Conservation (phyloP, 2,329 filamentous ascomycete genomes). For the Lecanicillium sp. region DNA sequence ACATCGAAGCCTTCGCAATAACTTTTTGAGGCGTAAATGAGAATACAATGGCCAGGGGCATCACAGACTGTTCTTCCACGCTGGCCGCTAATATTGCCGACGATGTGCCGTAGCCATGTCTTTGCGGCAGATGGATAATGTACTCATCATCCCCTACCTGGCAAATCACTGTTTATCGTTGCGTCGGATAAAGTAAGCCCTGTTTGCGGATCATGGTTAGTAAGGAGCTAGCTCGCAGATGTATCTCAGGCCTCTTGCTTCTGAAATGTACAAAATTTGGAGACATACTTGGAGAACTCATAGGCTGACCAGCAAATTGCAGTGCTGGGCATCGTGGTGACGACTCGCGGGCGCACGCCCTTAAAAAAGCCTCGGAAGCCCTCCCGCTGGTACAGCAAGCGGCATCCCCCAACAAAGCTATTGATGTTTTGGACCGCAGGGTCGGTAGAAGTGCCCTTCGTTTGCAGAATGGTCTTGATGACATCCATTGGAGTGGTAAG, state of each 20-base stretch:
- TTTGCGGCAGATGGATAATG: not conserved
- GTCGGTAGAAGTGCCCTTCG: constrained; percentile 76
- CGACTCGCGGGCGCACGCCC: constrained; percentile 80
- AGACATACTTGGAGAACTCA: constrained; percentile 59
- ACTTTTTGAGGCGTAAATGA: constrained; percentile 1
- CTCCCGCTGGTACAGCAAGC: constrained; percentile 75
- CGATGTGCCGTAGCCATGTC: not conserved
- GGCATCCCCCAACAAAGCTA: constrained; percentile 71
- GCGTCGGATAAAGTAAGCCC: constrained; percentile 55
- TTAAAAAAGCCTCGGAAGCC: constrained; percentile 87
- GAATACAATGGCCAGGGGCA: constrained; percentile 7
- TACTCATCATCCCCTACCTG: not conserved
- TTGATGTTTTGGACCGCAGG: constrained; percentile 78
- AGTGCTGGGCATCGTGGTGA: constrained; percentile 97
- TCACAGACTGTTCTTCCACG: not conserved
- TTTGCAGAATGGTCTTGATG: constrained; percentile 96
- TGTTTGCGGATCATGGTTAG: constrained; percentile 21
- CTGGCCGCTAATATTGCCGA: not conserved
- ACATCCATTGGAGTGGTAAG: constrained; percentile 96
- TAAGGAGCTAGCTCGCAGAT: not conserved
- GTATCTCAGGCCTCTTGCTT: too few species aligned
- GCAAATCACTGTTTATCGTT: constrained; percentile 36
- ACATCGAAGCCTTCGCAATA: constrained; percentile 5
- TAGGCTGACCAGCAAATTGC: constrained; percentile 96
- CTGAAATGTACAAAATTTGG: too few species aligned